Conservation (phyloP, 2,329 filamentous ascomycete species). For the Aureobasidium sp. region DNA sequence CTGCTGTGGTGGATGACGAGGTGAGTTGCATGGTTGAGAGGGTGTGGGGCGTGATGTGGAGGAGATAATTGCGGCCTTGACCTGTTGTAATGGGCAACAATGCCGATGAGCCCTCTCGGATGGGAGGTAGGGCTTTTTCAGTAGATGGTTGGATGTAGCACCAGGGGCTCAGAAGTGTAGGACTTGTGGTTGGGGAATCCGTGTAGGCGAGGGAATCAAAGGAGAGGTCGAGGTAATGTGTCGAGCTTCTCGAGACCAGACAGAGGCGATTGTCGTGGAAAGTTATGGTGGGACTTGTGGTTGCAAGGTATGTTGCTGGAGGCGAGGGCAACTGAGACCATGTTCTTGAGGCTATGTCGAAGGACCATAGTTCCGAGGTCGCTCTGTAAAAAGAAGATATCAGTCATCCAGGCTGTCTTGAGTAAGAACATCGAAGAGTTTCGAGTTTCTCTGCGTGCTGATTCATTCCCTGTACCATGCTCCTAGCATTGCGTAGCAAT, state of each 20-base stretch:
- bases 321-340: constrained; percentile 45
- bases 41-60: constrained; percentile 46
- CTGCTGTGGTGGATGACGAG: constrained; percentile 39
- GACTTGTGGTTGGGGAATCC: constrained; percentile 15
- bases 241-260: constrained; percentile 17
- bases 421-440: not conserved
- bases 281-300: constrained; percentile 33
- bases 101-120: constrained; percentile 32
- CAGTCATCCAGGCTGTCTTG: not conserved
- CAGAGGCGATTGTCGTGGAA: constrained; percentile 39
- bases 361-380: constrained; percentile 44
- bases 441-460: not conserved
- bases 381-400: not conserved
- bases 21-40: constrained; percentile 49
- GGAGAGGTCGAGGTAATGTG: constrained; percentile 20
- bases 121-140: constrained; percentile 35
- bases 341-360: constrained; percentile 41
- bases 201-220: constrained; percentile 12
- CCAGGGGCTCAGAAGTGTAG: constrained; percentile 32
- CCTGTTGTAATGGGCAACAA: constrained; percentile 45
- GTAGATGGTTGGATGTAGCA: constrained; percentile 31
- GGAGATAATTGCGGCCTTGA: constrained; percentile 46
- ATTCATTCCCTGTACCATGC: not conserved
- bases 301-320: constrained; percentile 29
- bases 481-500: not conserved